A percentile compares a stretch with the other conserved stretches of the same genome.
Conservation (phyloP, 2,329 filamentous ascomycete genomes). For the Ophiostoma sp. region DNA sequence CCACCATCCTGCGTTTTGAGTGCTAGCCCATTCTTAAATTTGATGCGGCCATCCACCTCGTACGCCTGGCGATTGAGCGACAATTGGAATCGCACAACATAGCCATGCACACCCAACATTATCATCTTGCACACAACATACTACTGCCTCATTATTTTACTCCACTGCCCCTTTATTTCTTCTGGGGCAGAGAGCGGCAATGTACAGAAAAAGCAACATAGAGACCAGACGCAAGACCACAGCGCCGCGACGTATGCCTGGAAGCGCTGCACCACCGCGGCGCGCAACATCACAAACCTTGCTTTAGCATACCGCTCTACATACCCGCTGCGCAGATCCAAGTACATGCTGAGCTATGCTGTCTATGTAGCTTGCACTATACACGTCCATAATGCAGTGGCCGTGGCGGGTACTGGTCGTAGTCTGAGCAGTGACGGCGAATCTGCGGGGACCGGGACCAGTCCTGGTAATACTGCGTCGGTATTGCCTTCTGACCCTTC, state of each 20-base stretch:
- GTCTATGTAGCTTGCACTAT: slow-evolving; percentile 39
- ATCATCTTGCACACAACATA: slow-evolving; percentile 31
- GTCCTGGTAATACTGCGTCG: not conserved
- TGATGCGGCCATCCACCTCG: not conserved
- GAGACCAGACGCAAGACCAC: not conserved
- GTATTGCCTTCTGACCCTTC: not conserved
- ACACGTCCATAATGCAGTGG: slow-evolving; percentile 37
- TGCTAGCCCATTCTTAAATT: not conserved
- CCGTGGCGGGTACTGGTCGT: slow-evolving; percentile 24
- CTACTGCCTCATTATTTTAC: slow-evolving; percentile 40
- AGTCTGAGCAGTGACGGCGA: not conserved
- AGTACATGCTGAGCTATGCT: slow-evolving; percentile 37
- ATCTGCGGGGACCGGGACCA: not conserved
- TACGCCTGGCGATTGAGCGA: not conserved
- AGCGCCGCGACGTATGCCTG: slow-evolving; percentile 21
- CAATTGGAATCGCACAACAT: not conserved
- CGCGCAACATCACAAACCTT: slow-evolving; percentile 35
- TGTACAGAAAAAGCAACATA: not conserved
- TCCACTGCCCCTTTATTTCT: slow-evolving; percentile 39
- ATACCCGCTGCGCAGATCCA: slow-evolving; percentile 33
- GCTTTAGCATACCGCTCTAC: slow-evolving; percentile 30
- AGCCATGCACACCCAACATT: slow-evolving; percentile 18
- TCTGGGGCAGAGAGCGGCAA: not conserved
- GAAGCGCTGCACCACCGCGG: slow-evolving; percentile 35
- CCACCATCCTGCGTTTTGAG: not conserved